phyloP scores from a whole-genome alignment of 805 yeast species.

The Sungouiella thailandica region DNA sequence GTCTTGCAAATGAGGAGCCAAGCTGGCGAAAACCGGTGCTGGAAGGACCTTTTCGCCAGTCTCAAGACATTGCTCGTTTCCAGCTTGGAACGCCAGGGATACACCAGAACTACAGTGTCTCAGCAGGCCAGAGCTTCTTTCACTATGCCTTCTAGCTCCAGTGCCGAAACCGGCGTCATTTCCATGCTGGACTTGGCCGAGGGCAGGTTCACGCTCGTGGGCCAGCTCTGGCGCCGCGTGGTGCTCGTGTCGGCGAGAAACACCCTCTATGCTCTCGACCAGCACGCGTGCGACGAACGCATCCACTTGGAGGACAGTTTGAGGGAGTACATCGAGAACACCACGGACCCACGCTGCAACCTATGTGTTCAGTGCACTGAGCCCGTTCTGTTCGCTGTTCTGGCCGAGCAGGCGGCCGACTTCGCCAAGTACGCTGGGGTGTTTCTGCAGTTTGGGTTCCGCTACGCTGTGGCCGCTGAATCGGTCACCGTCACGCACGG shows the following conservation, averaged over 20 bases:
- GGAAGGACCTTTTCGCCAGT: too few species aligned
- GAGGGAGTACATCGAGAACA: slow-evolving; percentile 28
- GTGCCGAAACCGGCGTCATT: too few species aligned
- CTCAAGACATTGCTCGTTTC: too few species aligned
- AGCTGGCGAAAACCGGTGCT: too few species aligned
- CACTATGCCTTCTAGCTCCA: too few species aligned
- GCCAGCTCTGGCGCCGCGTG: slow-evolving; percentile 63
- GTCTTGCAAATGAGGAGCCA: too few species aligned
- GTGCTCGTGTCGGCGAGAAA: slow-evolving; percentile 36
- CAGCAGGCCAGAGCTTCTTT: too few species aligned
- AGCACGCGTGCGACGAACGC: slow-evolving; percentile 84
- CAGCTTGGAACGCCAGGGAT: too few species aligned
- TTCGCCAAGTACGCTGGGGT: slow-evolving; percentile 22
- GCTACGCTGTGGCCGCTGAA: slow-evolving; percentile 7
- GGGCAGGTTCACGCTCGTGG: slow-evolving; percentile 27
- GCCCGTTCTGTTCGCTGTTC: slow-evolving; percentile 15
- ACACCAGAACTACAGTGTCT: too few species aligned
- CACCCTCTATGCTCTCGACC: slow-evolving; percentile 51
- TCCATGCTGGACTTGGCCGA: background rate
- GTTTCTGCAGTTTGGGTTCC: slow-evolving; percentile 44
- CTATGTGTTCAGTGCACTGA: slow-evolving; percentile 9
- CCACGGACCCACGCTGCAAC: slow-evolving; percentile 13
- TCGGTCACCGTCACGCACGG: slow-evolving; percentile 26
- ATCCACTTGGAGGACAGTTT: slow-evolving; percentile 51
- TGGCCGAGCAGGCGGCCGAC: slow-evolving; percentile 24